Percentiles rank a stretch among this genome's conserved stretches.
Conservation (phyloP, 176 grass and related monocot genomes). For the Aegilops umbellulata region DNA sequence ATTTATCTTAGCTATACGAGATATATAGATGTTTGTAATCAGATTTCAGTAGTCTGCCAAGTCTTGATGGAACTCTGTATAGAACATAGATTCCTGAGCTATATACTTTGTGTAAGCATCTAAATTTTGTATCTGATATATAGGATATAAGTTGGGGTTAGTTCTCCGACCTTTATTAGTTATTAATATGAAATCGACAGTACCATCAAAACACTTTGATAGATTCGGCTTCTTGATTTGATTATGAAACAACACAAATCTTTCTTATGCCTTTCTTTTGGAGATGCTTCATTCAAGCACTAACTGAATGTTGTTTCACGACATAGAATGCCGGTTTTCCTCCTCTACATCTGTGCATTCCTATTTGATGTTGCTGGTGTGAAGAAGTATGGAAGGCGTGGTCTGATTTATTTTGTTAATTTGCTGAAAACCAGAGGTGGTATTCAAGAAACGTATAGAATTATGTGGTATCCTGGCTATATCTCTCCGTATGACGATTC, state of each 20-base stretch:
- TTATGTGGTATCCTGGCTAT: background rate
- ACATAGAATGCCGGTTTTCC: background rate
- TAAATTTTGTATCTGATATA: background rate
- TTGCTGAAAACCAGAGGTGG: background rate
- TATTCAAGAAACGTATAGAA: background rate
- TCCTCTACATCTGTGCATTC: background rate
- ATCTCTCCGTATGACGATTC: background rate
- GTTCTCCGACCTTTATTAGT: background rate
- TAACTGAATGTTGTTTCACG: background rate
- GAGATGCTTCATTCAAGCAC: background rate
- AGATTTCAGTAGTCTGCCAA: background rate
- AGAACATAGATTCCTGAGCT: background rate
- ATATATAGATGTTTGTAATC: background rate
- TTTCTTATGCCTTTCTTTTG: background rate
- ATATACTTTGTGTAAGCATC: background rate
- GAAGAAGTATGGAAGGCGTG: background rate
- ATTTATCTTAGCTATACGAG: background rate
- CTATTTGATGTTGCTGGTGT: background rate
- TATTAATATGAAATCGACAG: background rate
- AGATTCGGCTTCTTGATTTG: too few relatives aligned
- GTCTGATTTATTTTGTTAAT: background rate
- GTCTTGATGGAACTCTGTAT: background rate
- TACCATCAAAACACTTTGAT: too few relatives aligned
- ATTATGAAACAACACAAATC: background rate
- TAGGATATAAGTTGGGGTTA: too few relatives aligned